Conservation (phyloP, 2,329 filamentous ascomycete species). For the Scolecobasidium constrictum region DNA sequence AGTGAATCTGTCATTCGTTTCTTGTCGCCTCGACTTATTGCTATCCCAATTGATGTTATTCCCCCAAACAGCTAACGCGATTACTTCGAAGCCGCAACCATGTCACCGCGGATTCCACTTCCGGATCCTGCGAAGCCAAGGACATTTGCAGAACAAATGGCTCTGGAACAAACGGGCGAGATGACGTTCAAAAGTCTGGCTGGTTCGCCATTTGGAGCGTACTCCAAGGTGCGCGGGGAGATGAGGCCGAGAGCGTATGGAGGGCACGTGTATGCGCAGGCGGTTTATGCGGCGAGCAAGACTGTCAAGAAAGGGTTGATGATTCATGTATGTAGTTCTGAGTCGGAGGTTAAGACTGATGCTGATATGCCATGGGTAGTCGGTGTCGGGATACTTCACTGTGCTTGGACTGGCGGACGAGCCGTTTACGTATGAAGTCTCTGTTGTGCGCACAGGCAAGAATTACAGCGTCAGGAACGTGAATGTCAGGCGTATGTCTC, state of each 20-base stretch:
- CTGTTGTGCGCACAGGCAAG: slow-evolving; percentile 1
- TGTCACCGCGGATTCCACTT: neutral
- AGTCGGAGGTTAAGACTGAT: neutral
- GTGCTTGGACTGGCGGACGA: slow-evolving; percentile 7
- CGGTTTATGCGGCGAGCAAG: slow-evolving; percentile 7
- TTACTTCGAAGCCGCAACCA: neutral
- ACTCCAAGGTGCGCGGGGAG: slow-evolving; percentile 3
- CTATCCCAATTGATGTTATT: no score
- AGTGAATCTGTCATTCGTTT: no score
- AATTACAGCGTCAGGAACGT: slow-evolving; percentile 6
- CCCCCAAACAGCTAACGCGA: no score
- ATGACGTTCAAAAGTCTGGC: neutral
- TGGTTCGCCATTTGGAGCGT: neutral
- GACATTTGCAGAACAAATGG: slow-evolving; percentile 8
- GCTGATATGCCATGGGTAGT: neutral
- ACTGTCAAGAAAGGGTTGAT: slow-evolving; percentile 3
- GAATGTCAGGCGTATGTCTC: slow-evolving; percentile 2
- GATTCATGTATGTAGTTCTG: slow-evolving; percentile 4
- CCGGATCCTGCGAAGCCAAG: neutral
- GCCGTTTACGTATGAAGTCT: slow-evolving; percentile 3
- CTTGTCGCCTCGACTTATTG: no score
- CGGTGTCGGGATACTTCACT: slow-evolving; percentile 9
- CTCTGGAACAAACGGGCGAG: slow-evolving; percentile 3
- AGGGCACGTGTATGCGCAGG: slow-evolving; percentile 10
- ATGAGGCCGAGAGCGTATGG: slow-evolving; percentile 7